phyloP scores from a whole-genome alignment of 1,139 yeast species.

The Magnusiomyces ingens region DNA sequence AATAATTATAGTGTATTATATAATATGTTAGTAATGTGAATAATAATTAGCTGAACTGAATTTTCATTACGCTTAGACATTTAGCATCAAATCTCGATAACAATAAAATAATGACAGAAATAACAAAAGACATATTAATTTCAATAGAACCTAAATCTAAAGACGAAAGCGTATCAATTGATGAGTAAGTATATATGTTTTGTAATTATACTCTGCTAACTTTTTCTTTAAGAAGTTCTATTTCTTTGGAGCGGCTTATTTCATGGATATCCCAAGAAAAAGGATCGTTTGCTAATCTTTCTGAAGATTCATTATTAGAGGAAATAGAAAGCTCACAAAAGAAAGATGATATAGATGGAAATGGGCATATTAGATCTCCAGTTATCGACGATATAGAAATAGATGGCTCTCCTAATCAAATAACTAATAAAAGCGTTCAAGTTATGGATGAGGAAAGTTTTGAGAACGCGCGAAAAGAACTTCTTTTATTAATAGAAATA shows the following conservation, averaged over 20 bases:
- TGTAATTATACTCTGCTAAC: not conserved
- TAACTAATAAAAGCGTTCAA: conserved; percentile 19
- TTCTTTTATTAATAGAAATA: conserved; percentile 45
- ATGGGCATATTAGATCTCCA: not conserved
- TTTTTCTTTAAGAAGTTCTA: conserved; percentile 3
- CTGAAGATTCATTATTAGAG: conserved; percentile 48
- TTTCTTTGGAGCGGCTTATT: conserved; percentile 38
- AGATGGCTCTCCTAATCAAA: conserved; percentile 17
- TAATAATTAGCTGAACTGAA: too few relatives aligned
- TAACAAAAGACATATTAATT: conserved; percentile 10
- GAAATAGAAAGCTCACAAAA: conserved; percentile 37
- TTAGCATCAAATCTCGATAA: too few relatives aligned
- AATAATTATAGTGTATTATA: too few relatives aligned
- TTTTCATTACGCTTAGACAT: too few relatives aligned
- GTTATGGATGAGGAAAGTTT: conserved; percentile 42
- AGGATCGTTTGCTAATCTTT: conserved; percentile 44
- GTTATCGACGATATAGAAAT: conserved; percentile 5
- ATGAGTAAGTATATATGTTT: conserved; percentile 9
- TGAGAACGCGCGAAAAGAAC: conserved; percentile 48
- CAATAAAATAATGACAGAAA: not conserved
- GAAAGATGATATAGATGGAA: conserved; percentile 17
- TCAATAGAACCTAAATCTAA: conserved; percentile 13
- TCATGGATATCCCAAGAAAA: conserved; percentile 42
- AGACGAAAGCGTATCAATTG: conserved; percentile 12
- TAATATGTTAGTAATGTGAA: too few relatives aligned